Conservation (phyloP, 768 basidiomycete genomes). For the Baorangia bicolor region DNA sequence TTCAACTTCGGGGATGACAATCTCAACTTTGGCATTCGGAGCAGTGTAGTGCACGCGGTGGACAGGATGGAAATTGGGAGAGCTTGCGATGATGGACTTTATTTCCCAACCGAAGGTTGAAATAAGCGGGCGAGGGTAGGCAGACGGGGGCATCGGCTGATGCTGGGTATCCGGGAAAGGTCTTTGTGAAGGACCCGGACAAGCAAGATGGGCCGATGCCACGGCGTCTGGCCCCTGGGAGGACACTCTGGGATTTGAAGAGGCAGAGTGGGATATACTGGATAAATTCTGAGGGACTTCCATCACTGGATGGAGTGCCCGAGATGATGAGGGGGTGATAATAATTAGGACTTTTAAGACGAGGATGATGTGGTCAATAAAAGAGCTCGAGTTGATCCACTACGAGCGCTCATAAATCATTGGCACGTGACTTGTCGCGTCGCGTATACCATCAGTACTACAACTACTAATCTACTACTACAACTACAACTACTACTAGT, state of each 20-base stretch:
- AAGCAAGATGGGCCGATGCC: neutral
- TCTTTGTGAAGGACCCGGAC: neutral
- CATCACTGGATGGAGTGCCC: neutral
- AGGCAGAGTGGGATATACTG: too few species aligned
- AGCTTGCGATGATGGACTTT: conserved; percentile 36
- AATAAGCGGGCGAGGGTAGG: conserved; percentile 16
- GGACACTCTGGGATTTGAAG: neutral
- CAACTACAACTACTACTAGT: too few species aligned
- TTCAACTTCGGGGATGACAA: conserved; percentile 47
- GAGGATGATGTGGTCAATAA: neutral
- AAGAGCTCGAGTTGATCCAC: neutral
- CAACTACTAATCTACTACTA: too few species aligned
- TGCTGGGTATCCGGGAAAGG: neutral
- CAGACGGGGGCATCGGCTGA: neutral
- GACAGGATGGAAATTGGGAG: conserved; percentile 44
- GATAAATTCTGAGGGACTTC: neutral
- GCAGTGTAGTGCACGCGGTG: conserved; percentile 35
- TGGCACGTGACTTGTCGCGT: conserved; percentile 23
- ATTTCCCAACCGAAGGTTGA: conserved; percentile 56
- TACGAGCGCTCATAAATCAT: neutral
- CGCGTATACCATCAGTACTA: too few species aligned
- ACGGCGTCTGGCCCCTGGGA: conserved; percentile 9
- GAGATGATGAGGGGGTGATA: neutral
- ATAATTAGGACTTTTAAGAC: too few species aligned
- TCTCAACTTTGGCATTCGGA: conserved; percentile 27